A percentile compares a stretch with the other conserved stretches of the same genome.
Conservation (phyloP, 768 basidiomycete genomes). For the Cubamyces sp. region DNA sequence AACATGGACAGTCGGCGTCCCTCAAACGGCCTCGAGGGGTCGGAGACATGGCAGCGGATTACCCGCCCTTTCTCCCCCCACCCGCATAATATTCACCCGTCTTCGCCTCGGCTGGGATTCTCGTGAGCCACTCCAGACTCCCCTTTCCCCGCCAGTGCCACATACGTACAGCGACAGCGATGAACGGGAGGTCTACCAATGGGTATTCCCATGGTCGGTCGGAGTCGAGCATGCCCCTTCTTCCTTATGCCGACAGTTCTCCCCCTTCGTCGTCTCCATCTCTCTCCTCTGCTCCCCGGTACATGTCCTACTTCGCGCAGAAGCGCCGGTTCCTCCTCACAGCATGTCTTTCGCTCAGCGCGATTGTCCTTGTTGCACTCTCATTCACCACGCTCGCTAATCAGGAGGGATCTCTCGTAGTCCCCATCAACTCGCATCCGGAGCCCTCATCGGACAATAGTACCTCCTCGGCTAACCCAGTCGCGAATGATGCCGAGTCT, state of each 20-base stretch:
- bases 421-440: not conserved
- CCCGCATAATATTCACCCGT: slow-evolving; percentile 11
- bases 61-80: slow-evolving; percentile 7
- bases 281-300: slow-evolving; percentile 12
- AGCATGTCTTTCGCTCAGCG: slow-evolving; percentile 33
- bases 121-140: not conserved
- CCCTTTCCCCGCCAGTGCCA: slow-evolving; percentile 5
- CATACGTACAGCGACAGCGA: not conserved
- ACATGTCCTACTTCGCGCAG: slow-evolving; percentile 15
- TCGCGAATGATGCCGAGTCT: slow-evolving; percentile 12
- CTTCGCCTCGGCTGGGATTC: not conserved
- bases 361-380: slow-evolving; percentile 2
- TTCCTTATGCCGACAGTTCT: slow-evolving; percentile 27
- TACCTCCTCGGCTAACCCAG: slow-evolving; percentile 18
- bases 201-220: slow-evolving; percentile 23
- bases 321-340: slow-evolving; percentile 31
- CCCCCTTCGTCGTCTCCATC: slow-evolving; percentile 23
- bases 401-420: not conserved
- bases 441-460: slow-evolving; percentile 26
- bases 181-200: slow-evolving; percentile 9
- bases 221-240: slow-evolving; percentile 32
- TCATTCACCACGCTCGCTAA: slow-evolving; percentile 2
- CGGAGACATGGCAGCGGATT: slow-evolving; percentile 2
- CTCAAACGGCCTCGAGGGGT: slow-evolving; percentile 9
- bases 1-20: not conserved